Conservation (phyloP, 2,329 filamentous ascomycete genomes). For the Monosporascus sp. region DNA sequence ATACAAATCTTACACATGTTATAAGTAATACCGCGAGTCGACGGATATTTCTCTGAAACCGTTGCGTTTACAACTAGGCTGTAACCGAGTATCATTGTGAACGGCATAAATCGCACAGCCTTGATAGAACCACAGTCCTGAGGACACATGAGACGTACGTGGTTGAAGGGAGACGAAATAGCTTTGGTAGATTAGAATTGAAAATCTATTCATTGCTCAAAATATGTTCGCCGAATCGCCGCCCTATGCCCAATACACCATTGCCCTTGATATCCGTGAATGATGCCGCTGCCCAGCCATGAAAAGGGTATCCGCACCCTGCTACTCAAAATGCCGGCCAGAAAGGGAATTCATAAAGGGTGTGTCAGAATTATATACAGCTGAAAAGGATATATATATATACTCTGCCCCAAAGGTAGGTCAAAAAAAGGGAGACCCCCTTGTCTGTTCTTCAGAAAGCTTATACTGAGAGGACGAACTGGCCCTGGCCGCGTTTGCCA, state of each 20-base stretch:
- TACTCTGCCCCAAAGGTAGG: constrained; percentile 2
- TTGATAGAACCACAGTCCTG: no score
- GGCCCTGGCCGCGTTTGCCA: constrained; percentile 67
- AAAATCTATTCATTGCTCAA: constrained; percentile 10
- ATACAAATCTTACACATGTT: no score
- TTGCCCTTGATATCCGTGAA: constrained; percentile 23
- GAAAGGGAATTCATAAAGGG: constrained; percentile 15
- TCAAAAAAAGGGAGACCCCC: constrained; percentile 3
- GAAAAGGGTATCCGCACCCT: constrained; percentile 11
- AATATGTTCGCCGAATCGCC: constrained; percentile 21
- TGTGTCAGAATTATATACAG: constrained; percentile 20
- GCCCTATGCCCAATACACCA: constrained; percentile 22
- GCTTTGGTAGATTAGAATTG: neutral
- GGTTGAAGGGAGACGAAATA: no score
- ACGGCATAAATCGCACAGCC: no score
- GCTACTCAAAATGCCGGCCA: constrained; percentile 9
- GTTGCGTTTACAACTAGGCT: no score
- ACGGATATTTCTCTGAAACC: no score
- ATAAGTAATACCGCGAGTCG: no score
- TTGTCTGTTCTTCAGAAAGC: neutral
- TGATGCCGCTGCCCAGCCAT: constrained; percentile 17
- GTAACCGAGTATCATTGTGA: no score
- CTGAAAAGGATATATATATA: constrained; percentile 12
- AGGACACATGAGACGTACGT: no score
- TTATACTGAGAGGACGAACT: constrained; percentile 72